Conservation (phyloP, 2,329 filamentous ascomycete genomes). For the Sclerotinia sclerotiorum region DNA sequence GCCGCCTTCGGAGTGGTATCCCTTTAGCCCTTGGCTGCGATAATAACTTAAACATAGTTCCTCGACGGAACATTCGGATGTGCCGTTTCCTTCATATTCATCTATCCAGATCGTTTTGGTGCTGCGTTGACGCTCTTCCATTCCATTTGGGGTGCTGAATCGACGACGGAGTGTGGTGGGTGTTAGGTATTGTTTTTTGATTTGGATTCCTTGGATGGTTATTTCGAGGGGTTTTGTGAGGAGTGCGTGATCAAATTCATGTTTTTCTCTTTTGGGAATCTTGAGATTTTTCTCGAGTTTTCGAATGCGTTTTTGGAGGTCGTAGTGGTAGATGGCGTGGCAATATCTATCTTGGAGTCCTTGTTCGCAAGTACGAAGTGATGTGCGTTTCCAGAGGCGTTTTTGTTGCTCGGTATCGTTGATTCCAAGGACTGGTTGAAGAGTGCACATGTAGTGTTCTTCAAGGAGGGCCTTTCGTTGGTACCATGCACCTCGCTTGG, state of each 20-base stretch:
- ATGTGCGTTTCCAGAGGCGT: conserved; percentile 77
- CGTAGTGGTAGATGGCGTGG: conserved; percentile 90
- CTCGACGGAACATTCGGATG: conserved; percentile 80
- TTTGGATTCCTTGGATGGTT: conserved; percentile 71
- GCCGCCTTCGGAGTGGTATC: conserved; percentile 89
- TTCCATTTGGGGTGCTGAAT: conserved; percentile 15
- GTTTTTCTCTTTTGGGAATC: conserved; percentile 80
- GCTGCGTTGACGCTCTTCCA: conserved; percentile 45
- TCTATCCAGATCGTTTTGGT: conserved; percentile 89
- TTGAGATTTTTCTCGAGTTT: conserved; percentile 86
- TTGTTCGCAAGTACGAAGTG: conserved; percentile 77
- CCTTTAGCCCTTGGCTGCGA: conserved; percentile 79
- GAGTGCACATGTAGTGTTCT: conserved; percentile 84
- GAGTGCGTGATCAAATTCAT: conserved; percentile 86
- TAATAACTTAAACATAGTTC: conserved; percentile 92
- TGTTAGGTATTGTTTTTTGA: conserved; percentile 58
- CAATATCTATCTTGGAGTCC: conserved; percentile 86
- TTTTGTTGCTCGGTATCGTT: conserved; percentile 60
- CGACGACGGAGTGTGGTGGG: conserved; percentile 28
- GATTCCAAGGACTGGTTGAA: conserved; percentile 40
- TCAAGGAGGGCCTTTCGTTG: conserved; percentile 91
- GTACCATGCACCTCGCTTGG: conserved; percentile 88
- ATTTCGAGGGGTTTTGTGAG: conserved; percentile 75
- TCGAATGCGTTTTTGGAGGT: conserved; percentile 87
- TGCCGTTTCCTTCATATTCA: conserved; percentile 60